These are phyloP conservation scores for Sclerospora graminicola DNA, from an alignment of 352 stramenopile species.

Conservation along the genomic window DNA sequence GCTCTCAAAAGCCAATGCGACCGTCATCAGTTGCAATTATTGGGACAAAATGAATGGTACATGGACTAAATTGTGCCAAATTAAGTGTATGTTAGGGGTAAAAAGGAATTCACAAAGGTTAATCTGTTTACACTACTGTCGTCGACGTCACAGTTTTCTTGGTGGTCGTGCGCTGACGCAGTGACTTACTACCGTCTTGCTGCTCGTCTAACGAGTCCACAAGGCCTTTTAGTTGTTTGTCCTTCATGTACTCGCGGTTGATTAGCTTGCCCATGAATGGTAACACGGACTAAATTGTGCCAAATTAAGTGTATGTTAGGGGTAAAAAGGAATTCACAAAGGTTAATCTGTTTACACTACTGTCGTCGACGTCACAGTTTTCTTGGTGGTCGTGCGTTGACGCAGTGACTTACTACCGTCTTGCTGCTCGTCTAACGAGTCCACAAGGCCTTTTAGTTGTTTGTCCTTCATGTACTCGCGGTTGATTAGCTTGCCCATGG, in stretches of 20 bases:
- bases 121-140: too few relatives aligned
- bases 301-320: too few relatives aligned
- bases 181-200: conserved; percentile 13
- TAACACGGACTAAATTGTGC: too few relatives aligned
- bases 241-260: conserved; percentile 52
- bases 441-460: conserved; percentile 27
- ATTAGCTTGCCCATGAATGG: conserved; percentile 67
- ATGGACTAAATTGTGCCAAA: too few relatives aligned
- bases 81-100: too few relatives aligned
- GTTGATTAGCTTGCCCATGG: conserved; percentile 68
- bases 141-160: conserved; percentile 10
- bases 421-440: conserved; percentile 24
- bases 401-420: conserved; percentile 27
- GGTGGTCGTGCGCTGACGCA: conserved; percentile 42
- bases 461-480: conserved; percentile 60
- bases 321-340: too few relatives aligned
- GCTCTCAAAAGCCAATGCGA: conserved; percentile 66
- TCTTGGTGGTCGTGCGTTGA: conserved; percentile 32
- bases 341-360: too few relatives aligned
- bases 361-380: conserved; percentile 11
- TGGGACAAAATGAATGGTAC: too few relatives aligned
- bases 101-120: too few relatives aligned
- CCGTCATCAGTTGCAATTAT: conserved; percentile 31
- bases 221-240: conserved; percentile 37
- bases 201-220: conserved; percentile 26